These are phyloP conservation scores for Penicillium odoratum DNA, from an alignment of 495 filamentous ascomycete genomes.

Conservation along the genomic window DNA sequence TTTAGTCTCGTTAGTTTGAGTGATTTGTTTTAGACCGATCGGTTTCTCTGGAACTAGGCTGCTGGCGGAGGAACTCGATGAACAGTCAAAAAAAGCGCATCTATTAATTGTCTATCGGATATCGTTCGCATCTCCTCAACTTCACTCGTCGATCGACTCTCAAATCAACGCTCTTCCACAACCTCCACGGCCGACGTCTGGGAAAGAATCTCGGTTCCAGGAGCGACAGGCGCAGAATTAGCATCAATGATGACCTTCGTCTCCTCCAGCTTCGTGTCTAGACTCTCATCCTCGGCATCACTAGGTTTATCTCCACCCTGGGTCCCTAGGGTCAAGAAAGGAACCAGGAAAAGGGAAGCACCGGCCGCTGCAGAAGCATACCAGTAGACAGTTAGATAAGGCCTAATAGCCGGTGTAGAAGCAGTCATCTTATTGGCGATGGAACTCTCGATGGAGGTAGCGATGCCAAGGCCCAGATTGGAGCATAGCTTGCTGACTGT, in stretches of 20 bases:
- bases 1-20: constrained; percentile 75
- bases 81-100: not conserved
- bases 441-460: constrained; percentile 30
- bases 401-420: constrained; percentile 21
- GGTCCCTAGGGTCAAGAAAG: constrained; percentile 33
- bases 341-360: constrained; percentile 28
- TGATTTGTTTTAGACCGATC: constrained; percentile 42
- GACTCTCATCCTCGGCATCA: not conserved
- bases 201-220: not conserved
- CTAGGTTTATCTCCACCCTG: constrained; percentile 23
- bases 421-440: constrained; percentile 21
- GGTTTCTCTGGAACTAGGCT: not conserved
- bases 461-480: constrained; percentile 34
- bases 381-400: constrained; percentile 34
- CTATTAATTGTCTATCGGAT: not conserved
- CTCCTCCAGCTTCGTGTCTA: not conserved
- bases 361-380: constrained; percentile 32
- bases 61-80: not conserved
- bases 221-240: not conserved
- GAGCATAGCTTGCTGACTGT: constrained; percentile 37
- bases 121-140: not conserved
- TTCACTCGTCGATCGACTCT: not conserved
- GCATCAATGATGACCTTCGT: not conserved
- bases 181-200: not conserved
- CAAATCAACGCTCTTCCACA: not conserved